Evolutionary conservation across 2,329 filamentous ascomycete genomes (phyloP), one percentile per base, ranked within the genome.

Genomic region (Leptosphaerulina australis): DNA sequence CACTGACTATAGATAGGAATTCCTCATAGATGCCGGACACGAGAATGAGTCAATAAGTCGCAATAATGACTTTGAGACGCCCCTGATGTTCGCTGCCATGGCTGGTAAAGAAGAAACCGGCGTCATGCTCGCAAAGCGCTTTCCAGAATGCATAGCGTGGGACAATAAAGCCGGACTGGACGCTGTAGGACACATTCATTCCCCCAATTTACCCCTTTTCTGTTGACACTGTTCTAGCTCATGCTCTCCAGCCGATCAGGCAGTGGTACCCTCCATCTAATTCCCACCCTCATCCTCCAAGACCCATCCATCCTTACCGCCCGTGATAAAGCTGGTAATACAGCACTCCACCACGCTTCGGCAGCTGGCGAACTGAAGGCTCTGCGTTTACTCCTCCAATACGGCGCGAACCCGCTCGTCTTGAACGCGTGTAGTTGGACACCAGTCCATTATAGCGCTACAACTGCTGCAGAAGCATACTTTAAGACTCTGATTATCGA

Each of bases 341-440:
- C 90, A 2, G 88, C 90, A 0, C 77, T 96, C 33, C 91, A 96
- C 74, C 91, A 94, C 74, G 91, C 91, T 10, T 90, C 86, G 64
- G 88, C 88, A 35, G 89, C 89, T 63, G 91, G 91, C 1, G 88
- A 93, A 60, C 73, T 95, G 35, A 84, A 91, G 44, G 88, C 90
- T 0, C 75, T 95, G 45, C 80, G 91, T 33, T 88, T 91, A 26
- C 77, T 96, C 44, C 79, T 96, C 10, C 85, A 88, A 3, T 89
- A 88, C 0, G 91, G 91, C 9, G 90, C 91, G 0, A 87, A 91
- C 60, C 83, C 88, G 0, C 80, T 87, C 45, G 83, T 83, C 46
- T 80, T 81, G 59, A 96, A 96, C 67, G 76, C 84, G 2, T 90
- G 87, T 78, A 87, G 84, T 66, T 95, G 91, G 89, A 91, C 86